These are phyloP conservation scores for Bipolaris zeicola DNA, from an alignment of 2,329 filamentous ascomycete species.

Conservation along the genomic window DNA sequence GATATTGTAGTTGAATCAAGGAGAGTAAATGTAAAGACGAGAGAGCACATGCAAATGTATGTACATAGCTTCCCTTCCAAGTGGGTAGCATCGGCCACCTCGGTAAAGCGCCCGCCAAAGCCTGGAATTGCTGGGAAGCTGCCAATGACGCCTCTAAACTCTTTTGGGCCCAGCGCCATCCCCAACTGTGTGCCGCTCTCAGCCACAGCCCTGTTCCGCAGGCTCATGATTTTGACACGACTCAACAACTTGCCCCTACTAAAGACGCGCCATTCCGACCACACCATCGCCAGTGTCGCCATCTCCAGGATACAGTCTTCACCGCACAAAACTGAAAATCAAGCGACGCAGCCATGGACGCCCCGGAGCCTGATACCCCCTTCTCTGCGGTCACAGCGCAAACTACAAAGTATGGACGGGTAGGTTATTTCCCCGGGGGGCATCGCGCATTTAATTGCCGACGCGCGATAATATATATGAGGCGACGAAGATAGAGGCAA, in stretches of 20 bases:
- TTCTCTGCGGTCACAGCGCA: slow-evolving; percentile 89
- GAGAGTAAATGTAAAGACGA: not conserved
- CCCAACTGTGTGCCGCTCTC: slow-evolving; percentile 5
- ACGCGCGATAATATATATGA: not conserved
- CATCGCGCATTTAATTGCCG: slow-evolving; percentile 16
- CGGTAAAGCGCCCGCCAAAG: slow-evolving; percentile 27
- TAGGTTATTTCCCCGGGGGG: slow-evolving; percentile 52
- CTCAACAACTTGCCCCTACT: slow-evolving; percentile 27
- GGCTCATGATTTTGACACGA: slow-evolving; percentile 35
- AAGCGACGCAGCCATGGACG: slow-evolving; percentile 68
- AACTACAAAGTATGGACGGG: slow-evolving; percentile 74
- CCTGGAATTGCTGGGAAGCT: slow-evolving; percentile 5
- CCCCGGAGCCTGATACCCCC: slow-evolving; percentile 86
- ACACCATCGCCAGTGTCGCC: slow-evolving; percentile 3
- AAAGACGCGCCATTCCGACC: slow-evolving; percentile 6
- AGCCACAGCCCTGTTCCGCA: slow-evolving; percentile 35
- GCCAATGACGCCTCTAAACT: not conserved
- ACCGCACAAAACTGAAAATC: not conserved
- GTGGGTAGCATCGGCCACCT: slow-evolving; percentile 38
- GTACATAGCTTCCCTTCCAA: slow-evolving; percentile 8
- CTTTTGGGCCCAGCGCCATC: slow-evolving; percentile 8
- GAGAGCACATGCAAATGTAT: not conserved
- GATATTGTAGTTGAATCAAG: not conserved
- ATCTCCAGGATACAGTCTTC: not conserved
- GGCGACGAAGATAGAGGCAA: not conserved